phyloP scores from a whole-genome alignment of 2,329 filamentous ascomycete genomes.

The Fusarium sp. region DNA sequence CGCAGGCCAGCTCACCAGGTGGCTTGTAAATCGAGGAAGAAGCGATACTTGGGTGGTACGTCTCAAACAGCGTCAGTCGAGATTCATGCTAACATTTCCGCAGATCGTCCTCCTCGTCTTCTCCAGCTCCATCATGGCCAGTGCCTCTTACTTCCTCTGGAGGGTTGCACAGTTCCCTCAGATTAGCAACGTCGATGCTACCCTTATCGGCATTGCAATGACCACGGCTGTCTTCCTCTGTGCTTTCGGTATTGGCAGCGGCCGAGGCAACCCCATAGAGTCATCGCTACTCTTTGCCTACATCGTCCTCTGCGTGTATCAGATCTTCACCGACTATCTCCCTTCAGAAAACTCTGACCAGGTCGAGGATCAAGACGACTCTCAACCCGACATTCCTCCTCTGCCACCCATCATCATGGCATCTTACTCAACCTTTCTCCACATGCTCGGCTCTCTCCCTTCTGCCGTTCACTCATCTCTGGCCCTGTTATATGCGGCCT shows the following conservation, averaged over 20 bases:
- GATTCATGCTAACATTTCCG: constrained; percentile 49
- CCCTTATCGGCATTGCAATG: constrained; percentile 91
- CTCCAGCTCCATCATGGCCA: constrained; percentile 92
- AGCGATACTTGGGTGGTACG: constrained; percentile 97
- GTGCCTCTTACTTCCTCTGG: constrained; percentile 96
- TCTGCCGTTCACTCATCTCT: constrained; percentile 85
- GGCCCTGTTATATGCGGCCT: constrained; percentile 88
- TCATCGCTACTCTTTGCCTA: constrained; percentile 96
- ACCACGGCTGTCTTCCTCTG: constrained; percentile 94
- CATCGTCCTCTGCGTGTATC: constrained; percentile 97
- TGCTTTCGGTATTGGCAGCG: constrained; percentile 93
- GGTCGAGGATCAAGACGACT: constrained; percentile 60
- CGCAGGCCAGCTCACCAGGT: constrained; percentile 91
- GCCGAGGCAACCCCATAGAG: constrained; percentile 93
- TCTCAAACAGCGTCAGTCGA: constrained; percentile 32
- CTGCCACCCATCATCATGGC: constrained; percentile 98
- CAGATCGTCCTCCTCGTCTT: constrained; percentile 90
- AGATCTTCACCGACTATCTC: constrained; percentile 98
- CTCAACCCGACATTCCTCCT: constrained; percentile 93
- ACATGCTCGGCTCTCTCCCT: constrained; percentile 85
- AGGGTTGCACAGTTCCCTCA: constrained; percentile 93
- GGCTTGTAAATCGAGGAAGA: constrained; percentile 91
- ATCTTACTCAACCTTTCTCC: constrained; percentile 91
- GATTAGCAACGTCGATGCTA: constrained; percentile 91
- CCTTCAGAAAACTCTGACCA: constrained; percentile 76